Percentiles rank a stretch among this genome's conserved stretches.
Evolutionary conservation across 306 rosid genomes (phyloP).

Genomic region (Inga laurina): DNA sequence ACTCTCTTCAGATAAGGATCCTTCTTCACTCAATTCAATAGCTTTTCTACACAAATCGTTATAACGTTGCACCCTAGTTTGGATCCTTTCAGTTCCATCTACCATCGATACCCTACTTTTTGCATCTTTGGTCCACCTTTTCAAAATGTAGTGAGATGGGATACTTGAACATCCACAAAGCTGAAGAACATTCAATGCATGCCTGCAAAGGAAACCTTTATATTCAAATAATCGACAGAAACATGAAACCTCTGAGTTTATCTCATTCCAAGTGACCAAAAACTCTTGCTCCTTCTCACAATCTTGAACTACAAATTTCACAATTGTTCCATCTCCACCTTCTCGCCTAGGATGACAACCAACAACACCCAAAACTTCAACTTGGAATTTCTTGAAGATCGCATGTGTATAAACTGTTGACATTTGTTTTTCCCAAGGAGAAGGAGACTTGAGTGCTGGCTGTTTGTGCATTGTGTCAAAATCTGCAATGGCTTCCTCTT

Average conservation of each 20-base stretch:
- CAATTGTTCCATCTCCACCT: slow-evolving; percentile 59
- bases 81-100: slow-evolving; percentile 54
- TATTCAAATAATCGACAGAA: slow-evolving; percentile 82
- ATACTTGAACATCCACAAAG: slow-evolving; percentile 81
- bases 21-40: slow-evolving; percentile 91
- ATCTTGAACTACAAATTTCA: slow-evolving; percentile 74
- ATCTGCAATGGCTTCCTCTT: slow-evolving; percentile 90
- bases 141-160: slow-evolving; percentile 73
- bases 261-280: slow-evolving; percentile 68
- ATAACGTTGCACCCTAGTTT: slow-evolving; percentile 73
- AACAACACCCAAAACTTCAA: slow-evolving; percentile 89
- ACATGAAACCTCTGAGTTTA: slow-evolving; percentile 77
- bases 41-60: slow-evolving; percentile 82
- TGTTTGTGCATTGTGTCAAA: slow-evolving; percentile 93
- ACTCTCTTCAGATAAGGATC: slow-evolving; percentile 77
- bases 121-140: slow-evolving; percentile 92
- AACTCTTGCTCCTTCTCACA: slow-evolving; percentile 78
- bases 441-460: slow-evolving; percentile 92
- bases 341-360: slow-evolving; percentile 85
- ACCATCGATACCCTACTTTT: slow-evolving; percentile 52
- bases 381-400: slow-evolving; percentile 85
- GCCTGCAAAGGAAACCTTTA: slow-evolving; percentile 92
- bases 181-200: slow-evolving; percentile 83
- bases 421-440: slow-evolving; percentile 98
- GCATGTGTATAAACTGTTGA: slow-evolving; percentile 87